A percentile compares a stretch with the other conserved stretches of the same genome.
Conservation (phyloP, 805 yeast species). For the Saturnispora bothae region DNA sequence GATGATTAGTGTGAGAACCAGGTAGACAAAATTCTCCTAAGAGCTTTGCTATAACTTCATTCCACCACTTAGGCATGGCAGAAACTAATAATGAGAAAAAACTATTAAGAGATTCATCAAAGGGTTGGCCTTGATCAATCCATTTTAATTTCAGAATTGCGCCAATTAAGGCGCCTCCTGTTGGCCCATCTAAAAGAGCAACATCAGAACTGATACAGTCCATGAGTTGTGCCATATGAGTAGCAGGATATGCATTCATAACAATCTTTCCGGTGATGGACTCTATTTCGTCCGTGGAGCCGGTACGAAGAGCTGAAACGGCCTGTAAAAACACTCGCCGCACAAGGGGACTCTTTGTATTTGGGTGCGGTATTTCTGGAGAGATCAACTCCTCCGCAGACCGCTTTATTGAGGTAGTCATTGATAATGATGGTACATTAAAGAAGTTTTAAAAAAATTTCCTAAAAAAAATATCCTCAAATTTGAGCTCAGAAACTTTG, state of each 20-base stretch:
- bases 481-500: too few relatives aligned
- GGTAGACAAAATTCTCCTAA: constrained; percentile 44
- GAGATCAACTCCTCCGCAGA: neutral
- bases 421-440: neutral
- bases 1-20: constrained; percentile 35
- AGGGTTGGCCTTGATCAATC: constrained; percentile 32
- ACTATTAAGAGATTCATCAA: constrained; percentile 48
- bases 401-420: constrained; percentile 1
- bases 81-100: constrained; percentile 74
- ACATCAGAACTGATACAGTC: constrained; percentile 2
- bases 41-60: constrained; percentile 65
- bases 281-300: constrained; percentile 5
- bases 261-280: constrained; percentile 2
- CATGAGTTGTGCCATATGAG: constrained; percentile 3
- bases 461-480: too few relatives aligned
- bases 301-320: constrained; percentile 1
- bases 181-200: constrained; percentile 1
- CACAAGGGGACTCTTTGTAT: neutral
- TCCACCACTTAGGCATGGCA: constrained; percentile 83
- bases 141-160: constrained; percentile 56
- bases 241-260: constrained; percentile 4
- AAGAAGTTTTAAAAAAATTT: neutral
- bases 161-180: constrained; percentile 1
- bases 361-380: neutral
- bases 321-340: constrained; percentile 6